Evolutionary conservation across 1,284 basidiomycete species (phyloP).

Genomic region (Pseudozyma sp.): DNA sequence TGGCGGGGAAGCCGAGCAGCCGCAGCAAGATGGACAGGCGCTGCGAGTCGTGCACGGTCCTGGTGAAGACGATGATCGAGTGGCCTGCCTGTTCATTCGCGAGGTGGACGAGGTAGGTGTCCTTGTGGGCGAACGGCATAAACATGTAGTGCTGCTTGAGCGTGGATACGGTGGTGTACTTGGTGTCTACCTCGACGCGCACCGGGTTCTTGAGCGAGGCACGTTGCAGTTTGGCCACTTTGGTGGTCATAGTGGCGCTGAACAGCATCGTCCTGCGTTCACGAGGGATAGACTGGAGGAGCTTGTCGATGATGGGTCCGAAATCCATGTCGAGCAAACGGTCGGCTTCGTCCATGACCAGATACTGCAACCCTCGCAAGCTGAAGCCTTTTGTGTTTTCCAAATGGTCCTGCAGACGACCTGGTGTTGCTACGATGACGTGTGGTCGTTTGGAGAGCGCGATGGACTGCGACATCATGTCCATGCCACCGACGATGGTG

Average conservation of each 20-base stretch:
- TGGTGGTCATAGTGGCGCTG: slow-evolving; percentile 99
- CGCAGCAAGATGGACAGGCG: slow-evolving; percentile 89
- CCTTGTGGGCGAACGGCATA: slow-evolving; percentile 91
- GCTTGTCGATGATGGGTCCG: slow-evolving; percentile 95
- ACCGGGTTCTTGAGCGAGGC: slow-evolving; percentile 95
- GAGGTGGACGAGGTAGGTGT: slow-evolving; percentile 89
- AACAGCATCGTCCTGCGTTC: slow-evolving; percentile 96
- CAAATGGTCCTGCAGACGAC: slow-evolving; percentile 91
- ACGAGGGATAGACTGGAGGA: slow-evolving; percentile 92
- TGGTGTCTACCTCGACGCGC: slow-evolving; percentile 88
- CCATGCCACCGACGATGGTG: slow-evolving; percentile 94
- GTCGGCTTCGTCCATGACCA: slow-evolving; percentile 98
- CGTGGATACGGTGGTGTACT: slow-evolving; percentile 98
- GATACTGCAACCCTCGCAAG: slow-evolving; percentile 84
- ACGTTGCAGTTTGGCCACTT: slow-evolving; percentile 95
- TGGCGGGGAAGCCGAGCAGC: slow-evolving; percentile 90
- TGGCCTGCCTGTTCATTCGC: slow-evolving; percentile 89
- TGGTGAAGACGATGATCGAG: slow-evolving; percentile 94
- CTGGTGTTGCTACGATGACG: slow-evolving; percentile 96
- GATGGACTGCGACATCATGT: slow-evolving; percentile 91
- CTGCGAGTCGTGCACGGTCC: slow-evolving; percentile 94
- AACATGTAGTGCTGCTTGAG: slow-evolving; percentile 95
- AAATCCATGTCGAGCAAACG: slow-evolving; percentile 97
- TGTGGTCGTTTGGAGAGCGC: slow-evolving; percentile 85
- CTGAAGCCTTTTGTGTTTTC: slow-evolving; percentile 99